Evolutionary conservation across 257 asterid species (phyloP).

Genomic region (Parsonsia alboflavescens): DNA sequence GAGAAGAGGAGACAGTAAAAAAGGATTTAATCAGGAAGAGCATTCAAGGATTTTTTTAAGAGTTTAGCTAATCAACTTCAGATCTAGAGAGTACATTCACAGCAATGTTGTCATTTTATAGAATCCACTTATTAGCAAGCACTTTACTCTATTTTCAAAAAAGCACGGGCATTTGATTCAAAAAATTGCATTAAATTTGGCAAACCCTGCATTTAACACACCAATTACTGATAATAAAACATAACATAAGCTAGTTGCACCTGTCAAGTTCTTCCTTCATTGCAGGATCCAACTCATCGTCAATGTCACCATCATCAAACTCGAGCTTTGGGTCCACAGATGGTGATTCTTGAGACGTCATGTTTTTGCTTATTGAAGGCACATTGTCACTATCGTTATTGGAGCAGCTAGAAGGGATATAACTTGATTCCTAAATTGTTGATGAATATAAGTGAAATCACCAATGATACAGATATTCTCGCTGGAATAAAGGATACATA

Average conservation of each 20-base stretch:
- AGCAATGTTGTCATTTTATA: not conserved
- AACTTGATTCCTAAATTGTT: conserved; percentile 24
- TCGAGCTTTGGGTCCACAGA: conserved; percentile 28
- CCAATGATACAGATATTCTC: not conserved
- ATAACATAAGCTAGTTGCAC: conserved; percentile 11
- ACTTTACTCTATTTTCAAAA: not conserved
- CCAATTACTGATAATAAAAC: not conserved
- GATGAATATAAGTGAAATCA: conserved; percentile 6
- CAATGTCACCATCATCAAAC: conserved; percentile 38
- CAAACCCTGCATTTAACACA: not conserved
- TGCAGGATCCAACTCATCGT: conserved; percentile 46
- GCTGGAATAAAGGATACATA: not conserved
- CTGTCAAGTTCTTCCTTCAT: conserved; percentile 46
- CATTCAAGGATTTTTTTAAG: not conserved
- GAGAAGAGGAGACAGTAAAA: not conserved
- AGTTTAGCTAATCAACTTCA: not conserved
- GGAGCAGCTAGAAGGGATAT: conserved; percentile 22
- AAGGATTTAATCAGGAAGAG: not conserved
- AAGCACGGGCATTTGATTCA: not conserved
- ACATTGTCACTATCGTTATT: conserved; percentile 12
- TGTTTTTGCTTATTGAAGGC: conserved; percentile 27
- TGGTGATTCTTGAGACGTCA: conserved; percentile 19
- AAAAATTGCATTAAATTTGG: not conserved
- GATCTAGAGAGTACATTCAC: no score
- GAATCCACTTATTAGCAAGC: not conserved